Evolutionary conservation across 2,329 filamentous ascomycete genomes (phyloP).

Genomic region (Podosphaera fusca): DNA sequence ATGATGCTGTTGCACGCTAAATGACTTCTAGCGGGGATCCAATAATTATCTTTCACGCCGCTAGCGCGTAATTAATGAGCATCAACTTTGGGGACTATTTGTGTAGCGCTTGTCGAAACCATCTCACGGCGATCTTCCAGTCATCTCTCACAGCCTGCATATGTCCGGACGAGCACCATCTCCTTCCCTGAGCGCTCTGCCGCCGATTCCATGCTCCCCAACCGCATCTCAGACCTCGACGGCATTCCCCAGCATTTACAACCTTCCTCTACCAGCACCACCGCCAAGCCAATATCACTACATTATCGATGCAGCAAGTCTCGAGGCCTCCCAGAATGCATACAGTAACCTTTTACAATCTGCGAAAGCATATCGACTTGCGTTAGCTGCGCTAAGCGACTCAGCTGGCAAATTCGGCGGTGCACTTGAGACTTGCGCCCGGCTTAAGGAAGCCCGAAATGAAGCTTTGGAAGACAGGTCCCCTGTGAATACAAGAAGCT

Average conservation of each 20-base stretch:
- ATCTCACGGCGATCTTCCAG: not conserved
- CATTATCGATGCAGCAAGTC: conserved; percentile 38
- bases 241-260: conserved; percentile 29
- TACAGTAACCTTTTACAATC: conserved; percentile 37
- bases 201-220: conserved; percentile 37
- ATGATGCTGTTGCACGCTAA: too few species aligned
- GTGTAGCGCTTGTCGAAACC: not conserved
- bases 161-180: conserved; percentile 18
- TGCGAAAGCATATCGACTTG: conserved; percentile 39
- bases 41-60: not conserved
- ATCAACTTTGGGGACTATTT: not conserved
- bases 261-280: conserved; percentile 36
- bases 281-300: conserved; percentile 32
- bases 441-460: conserved; percentile 41
- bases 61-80: not conserved
- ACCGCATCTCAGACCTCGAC: conserved; percentile 41
- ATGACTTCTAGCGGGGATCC: too few species aligned
- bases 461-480: conserved; percentile 25
- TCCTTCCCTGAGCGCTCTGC: conserved; percentile 31
- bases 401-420: conserved; percentile 40
- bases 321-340: conserved; percentile 36
- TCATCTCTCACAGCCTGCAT: not conserved
- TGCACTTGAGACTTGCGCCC: conserved; percentile 43
- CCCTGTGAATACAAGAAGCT: conserved; percentile 4
- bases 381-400: conserved; percentile 34